These are phyloP conservation scores for Westerdykella aurantiaca DNA, from an alignment of 2,329 filamentous ascomycete genomes.

Conservation along the genomic window DNA sequence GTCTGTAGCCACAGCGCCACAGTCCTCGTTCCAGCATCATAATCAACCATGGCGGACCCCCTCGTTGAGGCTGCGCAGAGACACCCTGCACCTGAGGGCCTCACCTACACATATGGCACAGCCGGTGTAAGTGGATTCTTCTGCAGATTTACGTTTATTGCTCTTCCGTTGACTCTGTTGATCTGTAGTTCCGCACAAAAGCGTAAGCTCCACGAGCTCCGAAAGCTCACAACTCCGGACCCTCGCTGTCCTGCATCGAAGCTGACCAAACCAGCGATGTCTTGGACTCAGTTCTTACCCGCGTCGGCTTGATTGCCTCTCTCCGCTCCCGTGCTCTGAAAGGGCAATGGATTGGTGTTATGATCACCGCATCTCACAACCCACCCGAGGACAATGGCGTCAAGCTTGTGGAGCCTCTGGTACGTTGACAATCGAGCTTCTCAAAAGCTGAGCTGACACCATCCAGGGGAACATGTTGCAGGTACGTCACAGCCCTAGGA, in stretches of 20 bases:
- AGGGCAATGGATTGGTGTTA: constrained; percentile 86
- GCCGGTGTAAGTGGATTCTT: constrained; percentile 43
- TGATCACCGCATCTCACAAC: constrained; percentile 64
- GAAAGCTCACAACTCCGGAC: constrained; percentile 20
- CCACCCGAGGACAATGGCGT: constrained; percentile 61
- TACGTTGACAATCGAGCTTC: constrained; percentile 29
- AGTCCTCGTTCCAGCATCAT: background rate
- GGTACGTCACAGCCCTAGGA: constrained; percentile 18
- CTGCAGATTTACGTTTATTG: constrained; percentile 12
- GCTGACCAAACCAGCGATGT: constrained; percentile 54
- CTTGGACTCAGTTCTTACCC: constrained; percentile 86
- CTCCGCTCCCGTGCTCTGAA: constrained; percentile 85
- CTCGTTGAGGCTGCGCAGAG: constrained; percentile 28
- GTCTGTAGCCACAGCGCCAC: too few relatives aligned
- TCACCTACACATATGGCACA: constrained; percentile 38
- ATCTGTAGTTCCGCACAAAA: constrained; percentile 60
- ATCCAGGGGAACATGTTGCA: constrained; percentile 81
- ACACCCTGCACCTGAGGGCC: constrained; percentile 35
- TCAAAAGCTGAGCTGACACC: constrained; percentile 5
- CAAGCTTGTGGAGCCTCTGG: constrained; percentile 87
- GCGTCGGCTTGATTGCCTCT: constrained; percentile 82
- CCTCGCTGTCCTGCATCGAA: constrained; percentile 5
- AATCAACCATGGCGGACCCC: constrained; percentile 23
- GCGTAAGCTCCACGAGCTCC: constrained; percentile 47
- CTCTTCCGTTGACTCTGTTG: background rate